phyloP scores from a whole-genome alignment of 2,329 filamentous ascomycete genomes.

The Didymella glomerata region DNA sequence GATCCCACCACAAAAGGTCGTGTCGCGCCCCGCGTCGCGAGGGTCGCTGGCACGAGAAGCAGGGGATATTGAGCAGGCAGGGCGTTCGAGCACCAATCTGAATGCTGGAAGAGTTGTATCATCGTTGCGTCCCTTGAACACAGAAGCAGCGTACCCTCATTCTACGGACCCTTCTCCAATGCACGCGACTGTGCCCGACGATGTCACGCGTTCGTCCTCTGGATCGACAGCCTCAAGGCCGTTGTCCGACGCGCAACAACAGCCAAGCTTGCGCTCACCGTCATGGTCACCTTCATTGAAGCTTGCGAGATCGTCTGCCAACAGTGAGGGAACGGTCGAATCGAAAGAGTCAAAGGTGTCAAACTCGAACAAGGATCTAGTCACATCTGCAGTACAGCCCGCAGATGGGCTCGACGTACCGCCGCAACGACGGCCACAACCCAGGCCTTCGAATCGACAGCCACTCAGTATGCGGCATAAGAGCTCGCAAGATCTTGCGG shows the following conservation, averaged over 20 bases:
- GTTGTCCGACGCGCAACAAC: constrained; percentile 1
- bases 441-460: constrained; percentile 27
- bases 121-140: constrained; percentile 22
- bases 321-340: constrained; percentile 21
- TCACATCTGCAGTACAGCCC: not conserved
- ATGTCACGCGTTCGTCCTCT: constrained; percentile 4
- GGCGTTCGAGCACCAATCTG: constrained; percentile 31
- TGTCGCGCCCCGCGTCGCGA: constrained; percentile 28
- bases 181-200: constrained; percentile 7
- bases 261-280: constrained; percentile 1
- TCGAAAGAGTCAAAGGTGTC: constrained; percentile 10
- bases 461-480: constrained; percentile 22
- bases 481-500: constrained; percentile 32
- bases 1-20: constrained; percentile 31
- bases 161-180: constrained; percentile 1
- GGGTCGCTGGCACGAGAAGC: constrained; percentile 21
- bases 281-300: constrained; percentile 7
- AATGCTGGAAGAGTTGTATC: constrained; percentile 35
- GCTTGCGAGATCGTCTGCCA: constrained; percentile 9
- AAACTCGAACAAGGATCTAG: constrained; percentile 9
- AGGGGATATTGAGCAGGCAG: constrained; percentile 33
- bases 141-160: constrained; percentile 8
- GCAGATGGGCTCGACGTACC: not conserved
- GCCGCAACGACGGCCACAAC: constrained; percentile 11
- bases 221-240: constrained; percentile 3